Base-by-base conservation (phyloP, 495 filamentous ascomycete species). In the Filosporella fistucella region DNA sequence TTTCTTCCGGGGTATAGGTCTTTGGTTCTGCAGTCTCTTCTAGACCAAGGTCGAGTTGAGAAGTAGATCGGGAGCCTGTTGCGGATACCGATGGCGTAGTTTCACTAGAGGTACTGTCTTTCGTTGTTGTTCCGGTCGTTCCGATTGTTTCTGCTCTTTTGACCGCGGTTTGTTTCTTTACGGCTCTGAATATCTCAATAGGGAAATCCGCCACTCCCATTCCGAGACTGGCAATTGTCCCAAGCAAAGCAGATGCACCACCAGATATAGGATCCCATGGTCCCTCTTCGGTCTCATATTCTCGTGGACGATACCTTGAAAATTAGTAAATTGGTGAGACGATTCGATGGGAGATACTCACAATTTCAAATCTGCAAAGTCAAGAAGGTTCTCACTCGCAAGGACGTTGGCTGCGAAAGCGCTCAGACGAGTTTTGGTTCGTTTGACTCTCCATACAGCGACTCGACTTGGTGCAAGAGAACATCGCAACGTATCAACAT, bases 181-280 rank as follows among this genome's bases (percentile, higher is more conserved):
- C 63, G 4, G 64, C 66, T 49, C 76, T 76, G 50, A 88, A 81
- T 14, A 95, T 76, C 25, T 61, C 58, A 18, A 58, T 69, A 0
- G 91, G 91, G 18, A 96, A 78, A 53, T 94, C 89, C 4, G 85
- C 86, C 24, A 91, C 68, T 0, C 88, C 89, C 74, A 91, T 86
- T 57, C 85, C 74, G 39, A 97, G 77, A 48, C 73, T 83, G 13
- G 80, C 73, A 28, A 88, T 69, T 7, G 88, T 86, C 4, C 88
- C 88, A 12, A 91, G 67, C 2, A 96, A 62, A 0, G 88, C 85
- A 14, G 81, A 78, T 1, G 87, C 80, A 24, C 76, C 78, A 12
- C 85, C 86, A 7, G 83, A 79, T 14, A 91, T 74, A 0, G 86
- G 86, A 48, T 89, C 81, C 54, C 75, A 78, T 2, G 86, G 82